Evolutionary conservation across 164 flowering plant genomes (phyloP).

Genomic region (Aristolochia fimbriata): DNA sequence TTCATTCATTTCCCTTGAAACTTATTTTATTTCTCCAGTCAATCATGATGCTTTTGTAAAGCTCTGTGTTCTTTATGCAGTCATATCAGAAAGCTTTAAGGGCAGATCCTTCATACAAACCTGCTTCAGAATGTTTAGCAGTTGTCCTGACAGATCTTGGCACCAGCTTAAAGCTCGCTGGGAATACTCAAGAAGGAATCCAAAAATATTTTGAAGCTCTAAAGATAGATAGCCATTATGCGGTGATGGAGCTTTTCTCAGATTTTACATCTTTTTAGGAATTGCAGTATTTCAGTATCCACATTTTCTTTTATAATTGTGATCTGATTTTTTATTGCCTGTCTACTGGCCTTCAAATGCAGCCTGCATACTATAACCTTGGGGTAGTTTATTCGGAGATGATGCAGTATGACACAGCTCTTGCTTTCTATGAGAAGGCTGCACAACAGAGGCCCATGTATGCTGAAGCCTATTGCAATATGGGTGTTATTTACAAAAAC

Average conservation of each 20-base stretch:
- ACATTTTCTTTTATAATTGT: not conserved
- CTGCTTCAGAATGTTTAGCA: conserved; percentile 93
- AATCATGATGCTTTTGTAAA: not conserved
- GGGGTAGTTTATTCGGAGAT: conserved; percentile 98
- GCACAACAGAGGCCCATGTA: conserved; percentile 94
- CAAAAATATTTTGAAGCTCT: conserved; percentile 94
- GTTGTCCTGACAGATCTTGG: conserved; percentile 95
- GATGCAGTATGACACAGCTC: conserved; percentile 95
- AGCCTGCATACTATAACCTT: conserved; percentile 99
- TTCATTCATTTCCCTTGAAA: not conserved
- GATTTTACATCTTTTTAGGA: conserved; percentile 3
- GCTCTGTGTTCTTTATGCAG: conserved; percentile 30
- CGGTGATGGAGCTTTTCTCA: conserved; percentile 37
- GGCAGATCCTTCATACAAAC: conserved; percentile 80
- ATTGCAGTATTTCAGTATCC: not conserved
- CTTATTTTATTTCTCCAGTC: not conserved
- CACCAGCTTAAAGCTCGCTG: conserved; percentile 96
- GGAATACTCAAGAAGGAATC: conserved; percentile 91
- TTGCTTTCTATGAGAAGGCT: conserved; percentile 92
- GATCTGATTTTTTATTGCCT: not conserved
- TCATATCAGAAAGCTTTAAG: conserved; percentile 81
- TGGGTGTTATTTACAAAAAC: conserved; percentile 97
- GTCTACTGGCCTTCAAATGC: conserved; percentile 22
- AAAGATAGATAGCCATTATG: conserved; percentile 86
- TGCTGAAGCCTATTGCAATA: conserved; percentile 99